Conservation (phyloP, 1,139 yeast species). For the Debaryomycetaceae sp. region DNA sequence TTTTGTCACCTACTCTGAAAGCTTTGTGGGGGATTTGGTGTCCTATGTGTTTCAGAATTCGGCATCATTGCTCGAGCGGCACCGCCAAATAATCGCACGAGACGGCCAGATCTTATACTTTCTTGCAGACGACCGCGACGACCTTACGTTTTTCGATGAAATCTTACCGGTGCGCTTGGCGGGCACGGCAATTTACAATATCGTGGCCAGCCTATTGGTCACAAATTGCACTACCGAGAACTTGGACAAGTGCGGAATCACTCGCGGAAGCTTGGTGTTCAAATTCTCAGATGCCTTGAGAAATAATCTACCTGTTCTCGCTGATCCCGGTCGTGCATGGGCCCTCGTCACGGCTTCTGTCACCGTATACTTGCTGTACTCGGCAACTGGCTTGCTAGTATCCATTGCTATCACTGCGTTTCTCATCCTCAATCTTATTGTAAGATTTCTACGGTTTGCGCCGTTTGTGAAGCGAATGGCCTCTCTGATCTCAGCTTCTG, state of each 20-base stretch:
- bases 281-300: conserved; percentile 15
- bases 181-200: background rate
- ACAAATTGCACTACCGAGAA: background rate
- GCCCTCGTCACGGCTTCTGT: conserved; percentile 12
- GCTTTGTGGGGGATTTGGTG: conserved; percentile 17
- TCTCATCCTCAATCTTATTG: conserved; percentile 3
- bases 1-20: conserved; percentile 20
- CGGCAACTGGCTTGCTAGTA: conserved; percentile 20
- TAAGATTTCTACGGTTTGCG: conserved; percentile 1
- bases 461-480: background rate
- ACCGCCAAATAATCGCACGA: conserved; percentile 5
- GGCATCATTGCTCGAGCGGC: conserved; percentile 4
- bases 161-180: background rate
- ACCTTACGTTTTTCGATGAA: background rate
- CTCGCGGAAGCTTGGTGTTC: conserved; percentile 13
- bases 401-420: conserved; percentile 14
- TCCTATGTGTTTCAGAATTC: conserved; percentile 17
- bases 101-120: conserved; percentile 3
- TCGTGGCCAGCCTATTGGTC: background rate
- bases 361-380: conserved; percentile 18
- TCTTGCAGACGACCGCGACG: background rate
- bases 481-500: background rate
- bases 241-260: conserved; percentile 3
- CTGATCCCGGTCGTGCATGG: background rate
- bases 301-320: conserved; percentile 6